Percentiles rank a stretch among this genome's conserved stretches.
These are phyloP conservation scores for Xylaria sp. DNA, from an alignment of 2,329 filamentous ascomycete species.

Conservation along the genomic window DNA sequence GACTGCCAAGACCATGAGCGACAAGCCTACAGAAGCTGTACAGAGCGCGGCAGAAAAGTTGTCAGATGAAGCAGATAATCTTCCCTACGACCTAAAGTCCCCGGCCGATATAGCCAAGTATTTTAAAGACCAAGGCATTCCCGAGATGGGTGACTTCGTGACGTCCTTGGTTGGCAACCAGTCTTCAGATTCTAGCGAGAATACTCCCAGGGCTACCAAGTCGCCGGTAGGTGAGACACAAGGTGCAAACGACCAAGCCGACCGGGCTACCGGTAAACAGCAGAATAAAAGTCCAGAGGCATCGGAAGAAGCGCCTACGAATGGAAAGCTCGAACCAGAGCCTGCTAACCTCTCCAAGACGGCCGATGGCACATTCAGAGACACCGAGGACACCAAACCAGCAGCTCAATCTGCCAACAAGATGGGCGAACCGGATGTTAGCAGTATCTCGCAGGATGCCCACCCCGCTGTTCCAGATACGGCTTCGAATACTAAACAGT, in stretches of 20 bases:
- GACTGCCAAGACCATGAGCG: conserved; percentile 25
- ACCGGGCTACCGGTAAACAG: neutral
- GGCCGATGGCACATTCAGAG: conserved; percentile 35
- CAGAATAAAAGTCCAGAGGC: neutral
- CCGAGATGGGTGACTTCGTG: conserved; percentile 49
- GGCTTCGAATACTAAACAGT: neutral
- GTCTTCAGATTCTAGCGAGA: conserved; percentile 22
- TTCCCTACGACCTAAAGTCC: conserved; percentile 38
- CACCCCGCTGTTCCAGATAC: conserved; percentile 30
- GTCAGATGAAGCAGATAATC: conserved; percentile 24
- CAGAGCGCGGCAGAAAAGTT: conserved; percentile 21
- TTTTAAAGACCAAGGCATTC: conserved; percentile 45
- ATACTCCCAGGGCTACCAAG: conserved; percentile 23
- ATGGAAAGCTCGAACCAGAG: conserved; percentile 4
- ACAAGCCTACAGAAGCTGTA: conserved; percentile 28
- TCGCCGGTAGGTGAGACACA: conserved; percentile 18
- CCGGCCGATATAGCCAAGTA: conserved; percentile 45
- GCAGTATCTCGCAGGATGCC: conserved; percentile 39
- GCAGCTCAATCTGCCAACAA: conserved; percentile 30
- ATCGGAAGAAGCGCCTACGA: neutral
- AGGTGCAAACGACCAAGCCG: neutral
- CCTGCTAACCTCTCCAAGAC: conserved; percentile 41
- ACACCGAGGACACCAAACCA: conserved; percentile 17
- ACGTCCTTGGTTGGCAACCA: conserved; percentile 40
- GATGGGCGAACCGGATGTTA: conserved; percentile 40